phyloP scores from a whole-genome alignment of 257 asterid genomes.

The Nyctanthes arbortristis region DNA sequence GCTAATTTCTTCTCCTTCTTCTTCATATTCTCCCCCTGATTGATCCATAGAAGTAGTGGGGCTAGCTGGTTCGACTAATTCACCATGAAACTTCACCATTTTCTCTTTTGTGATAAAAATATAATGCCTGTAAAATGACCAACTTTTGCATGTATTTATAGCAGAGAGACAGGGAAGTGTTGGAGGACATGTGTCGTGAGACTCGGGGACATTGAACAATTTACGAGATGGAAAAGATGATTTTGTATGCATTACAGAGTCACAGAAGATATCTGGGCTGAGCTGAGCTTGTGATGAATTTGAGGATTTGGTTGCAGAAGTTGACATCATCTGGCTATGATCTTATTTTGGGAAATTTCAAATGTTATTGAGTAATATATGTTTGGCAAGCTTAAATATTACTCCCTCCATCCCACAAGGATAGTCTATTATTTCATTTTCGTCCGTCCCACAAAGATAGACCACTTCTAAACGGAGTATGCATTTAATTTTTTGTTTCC shows the following conservation, averaged over 20 bases:
- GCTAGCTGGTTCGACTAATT: constrained; percentile 30
- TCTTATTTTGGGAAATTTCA: too few species aligned
- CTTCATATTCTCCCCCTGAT: constrained; percentile 19
- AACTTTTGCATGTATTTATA: not conserved
- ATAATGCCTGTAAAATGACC: not conserved
- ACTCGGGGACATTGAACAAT: not conserved
- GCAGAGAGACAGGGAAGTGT: too few species aligned
- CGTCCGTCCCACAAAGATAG: too few species aligned
- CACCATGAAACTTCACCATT: constrained; percentile 35
- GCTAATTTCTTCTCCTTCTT: constrained; percentile 47
- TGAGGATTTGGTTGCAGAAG: not conserved
- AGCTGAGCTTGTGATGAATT: not conserved
- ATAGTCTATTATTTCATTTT: too few species aligned
- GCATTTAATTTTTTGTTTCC: too few species aligned
- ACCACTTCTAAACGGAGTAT: too few species aligned
- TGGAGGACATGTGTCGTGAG: not conserved
- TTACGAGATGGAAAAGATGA: constrained; percentile 27
- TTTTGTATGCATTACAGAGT: not conserved
- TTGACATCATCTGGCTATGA: not conserved
- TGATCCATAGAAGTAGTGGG: constrained; percentile 22
- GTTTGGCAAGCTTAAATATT: too few species aligned
- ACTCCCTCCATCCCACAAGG: too few species aligned
- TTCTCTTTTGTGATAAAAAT: not conserved
- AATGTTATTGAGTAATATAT: too few species aligned
- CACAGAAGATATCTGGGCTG: not conserved